Conservation (phyloP, 192 early-diverging fungal genomes). For the Coemansia aciculifera region DNA sequence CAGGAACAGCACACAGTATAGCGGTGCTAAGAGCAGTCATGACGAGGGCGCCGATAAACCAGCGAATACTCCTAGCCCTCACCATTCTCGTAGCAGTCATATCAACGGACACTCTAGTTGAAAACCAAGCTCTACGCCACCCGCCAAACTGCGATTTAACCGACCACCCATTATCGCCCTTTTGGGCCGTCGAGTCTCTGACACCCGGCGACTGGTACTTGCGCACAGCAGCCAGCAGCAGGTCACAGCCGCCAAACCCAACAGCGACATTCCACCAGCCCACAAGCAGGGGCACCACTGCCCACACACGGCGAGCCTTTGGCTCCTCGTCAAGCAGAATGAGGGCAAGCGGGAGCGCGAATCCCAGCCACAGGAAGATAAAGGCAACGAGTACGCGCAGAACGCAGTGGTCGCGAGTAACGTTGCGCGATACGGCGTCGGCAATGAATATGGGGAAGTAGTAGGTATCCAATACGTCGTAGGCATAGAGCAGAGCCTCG, state of each 20-base stretch:
- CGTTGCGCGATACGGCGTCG: conserved; percentile 51
- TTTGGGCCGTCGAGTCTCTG: neutral
- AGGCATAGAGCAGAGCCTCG: conserved; percentile 49
- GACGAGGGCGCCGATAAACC: conserved; percentile 47
- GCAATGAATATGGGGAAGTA: conserved; percentile 53
- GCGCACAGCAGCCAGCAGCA: conserved; percentile 44
- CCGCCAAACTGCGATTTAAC: conserved; percentile 26
- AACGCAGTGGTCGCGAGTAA: conserved; percentile 51
- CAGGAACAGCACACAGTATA: conserved; percentile 50
- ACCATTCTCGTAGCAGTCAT: conserved; percentile 53
- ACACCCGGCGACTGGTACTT: conserved; percentile 48
- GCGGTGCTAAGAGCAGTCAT: conserved; percentile 51
- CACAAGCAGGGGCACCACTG: conserved; percentile 37
- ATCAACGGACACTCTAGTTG: conserved; percentile 45
- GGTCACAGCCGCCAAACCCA: conserved; percentile 53
- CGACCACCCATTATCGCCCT: conserved; percentile 10
- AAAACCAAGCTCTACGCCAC: conserved; percentile 49
- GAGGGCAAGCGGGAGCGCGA: conserved; percentile 48
- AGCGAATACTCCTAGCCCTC: conserved; percentile 45
- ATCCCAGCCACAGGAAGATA: conserved; percentile 46
- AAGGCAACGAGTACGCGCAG: conserved; percentile 50
- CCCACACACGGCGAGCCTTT: conserved; percentile 39
- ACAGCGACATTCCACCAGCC: conserved; percentile 57
- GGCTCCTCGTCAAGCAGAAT: conserved; percentile 45
- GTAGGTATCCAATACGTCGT: conserved; percentile 55